Evolutionary conservation across 805 yeast genomes (phyloP).

Genomic region (Saccharomyces paradoxus): DNA sequence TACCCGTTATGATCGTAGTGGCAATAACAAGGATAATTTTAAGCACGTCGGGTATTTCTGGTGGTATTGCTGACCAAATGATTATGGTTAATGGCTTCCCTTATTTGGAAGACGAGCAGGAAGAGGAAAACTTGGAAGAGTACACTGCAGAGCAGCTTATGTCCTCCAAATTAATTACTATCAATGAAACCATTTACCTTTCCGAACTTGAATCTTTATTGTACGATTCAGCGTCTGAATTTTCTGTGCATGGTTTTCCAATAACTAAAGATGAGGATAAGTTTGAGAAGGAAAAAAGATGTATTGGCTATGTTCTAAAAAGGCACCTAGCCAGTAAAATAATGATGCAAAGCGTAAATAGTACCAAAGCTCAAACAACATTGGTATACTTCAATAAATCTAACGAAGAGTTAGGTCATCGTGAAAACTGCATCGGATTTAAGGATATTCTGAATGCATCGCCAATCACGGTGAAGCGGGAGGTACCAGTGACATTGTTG

Average conservation of each 20-base stretch:
- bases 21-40: slow-evolving; percentile 77
- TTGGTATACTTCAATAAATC: slow-evolving; percentile 6
- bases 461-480: slow-evolving; percentile 51
- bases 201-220: slow-evolving; percentile 22
- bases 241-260: slow-evolving; percentile 44
- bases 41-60: slow-evolving; percentile 59
- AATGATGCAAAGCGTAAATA: slow-evolving; percentile 9
- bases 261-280: slow-evolving; percentile 35
- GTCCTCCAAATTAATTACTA: slow-evolving; percentile 35
- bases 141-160: slow-evolving; percentile 50
- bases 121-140: slow-evolving; percentile 46
- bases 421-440: slow-evolving; percentile 7
- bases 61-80: slow-evolving; percentile 95
- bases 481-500: slow-evolving; percentile 50
- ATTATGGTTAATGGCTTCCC: slow-evolving; percentile 85
- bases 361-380: slow-evolving; percentile 24
- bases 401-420: background rate
- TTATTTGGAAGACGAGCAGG: slow-evolving; percentile 57
- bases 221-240: slow-evolving; percentile 23
- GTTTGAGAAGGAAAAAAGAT: slow-evolving; percentile 32
- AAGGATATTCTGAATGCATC: slow-evolving; percentile 37
- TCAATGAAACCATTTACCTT: slow-evolving; percentile 19
- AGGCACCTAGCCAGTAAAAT: slow-evolving; percentile 17
- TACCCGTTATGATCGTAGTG: slow-evolving; percentile 95
- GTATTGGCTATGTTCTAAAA: slow-evolving; percentile 32